Evolutionary conservation across 2,329 filamentous ascomycete genomes (phyloP).

Genomic region (Fusarium solani-melongenae): DNA sequence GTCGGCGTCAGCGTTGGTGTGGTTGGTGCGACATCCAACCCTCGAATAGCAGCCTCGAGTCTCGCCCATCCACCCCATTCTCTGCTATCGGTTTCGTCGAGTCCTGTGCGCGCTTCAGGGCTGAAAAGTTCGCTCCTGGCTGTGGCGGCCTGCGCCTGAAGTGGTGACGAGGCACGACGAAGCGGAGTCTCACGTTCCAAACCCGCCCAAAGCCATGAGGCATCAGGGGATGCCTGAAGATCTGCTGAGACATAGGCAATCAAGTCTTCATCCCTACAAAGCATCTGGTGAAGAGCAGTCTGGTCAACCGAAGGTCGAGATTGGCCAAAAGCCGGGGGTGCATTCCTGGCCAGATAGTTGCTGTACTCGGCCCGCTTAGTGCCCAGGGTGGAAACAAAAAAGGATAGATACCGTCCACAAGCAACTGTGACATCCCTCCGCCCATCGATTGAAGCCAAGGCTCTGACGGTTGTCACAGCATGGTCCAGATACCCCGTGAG

Average conservation of each 20-base stretch:
- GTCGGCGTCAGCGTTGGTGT: constrained; percentile 47
- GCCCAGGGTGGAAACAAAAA: constrained; percentile 78
- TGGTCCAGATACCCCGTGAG: constrained; percentile 78
- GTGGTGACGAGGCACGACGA: constrained; percentile 33
- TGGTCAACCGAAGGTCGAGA: constrained; percentile 47
- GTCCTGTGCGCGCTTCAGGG: constrained; percentile 60
- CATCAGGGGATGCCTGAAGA: constrained; percentile 81
- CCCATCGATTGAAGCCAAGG: constrained; percentile 76
- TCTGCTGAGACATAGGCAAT: constrained; percentile 88
- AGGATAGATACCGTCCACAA: constrained; percentile 84
- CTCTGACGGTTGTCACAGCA: constrained; percentile 78
- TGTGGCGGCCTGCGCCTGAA: constrained; percentile 33
- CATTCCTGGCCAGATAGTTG: constrained; percentile 50
- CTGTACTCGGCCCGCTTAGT: constrained; percentile 62
- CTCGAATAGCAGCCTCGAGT: constrained; percentile 65
- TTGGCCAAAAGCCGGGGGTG: constrained; percentile 47
- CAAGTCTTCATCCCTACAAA: constrained; percentile 81
- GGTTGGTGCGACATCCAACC: constrained; percentile 42
- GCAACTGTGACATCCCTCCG: constrained; percentile 77
- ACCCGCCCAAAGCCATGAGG: constrained; percentile 85
- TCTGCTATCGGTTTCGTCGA: constrained; percentile 66
- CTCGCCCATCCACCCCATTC: constrained; percentile 87
- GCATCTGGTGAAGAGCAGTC: constrained; percentile 46
- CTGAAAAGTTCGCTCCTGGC: constrained; percentile 55
- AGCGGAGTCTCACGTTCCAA: constrained; percentile 61